A percentile compares a stretch with the other conserved stretches of the same genome.
Conservation (phyloP, 768 basidiomycete genomes). For the Tubosaeta sp. region DNA sequence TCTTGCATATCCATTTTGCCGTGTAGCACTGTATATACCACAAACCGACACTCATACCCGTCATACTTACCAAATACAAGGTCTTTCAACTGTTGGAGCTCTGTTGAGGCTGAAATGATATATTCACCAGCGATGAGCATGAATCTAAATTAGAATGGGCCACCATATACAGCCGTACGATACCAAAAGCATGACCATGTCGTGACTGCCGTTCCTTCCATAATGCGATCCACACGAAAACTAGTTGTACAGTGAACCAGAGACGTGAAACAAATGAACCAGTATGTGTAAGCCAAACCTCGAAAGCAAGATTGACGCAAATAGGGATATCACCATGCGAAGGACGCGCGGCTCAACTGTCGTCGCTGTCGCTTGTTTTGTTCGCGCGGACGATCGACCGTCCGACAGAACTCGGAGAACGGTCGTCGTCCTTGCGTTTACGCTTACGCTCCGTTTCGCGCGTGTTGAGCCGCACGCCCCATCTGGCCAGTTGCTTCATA, state of each 20-base stretch:
- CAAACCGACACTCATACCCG: not conserved
- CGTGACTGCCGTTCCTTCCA: not conserved
- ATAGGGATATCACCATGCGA: not conserved
- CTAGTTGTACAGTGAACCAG: conserved; percentile 15
- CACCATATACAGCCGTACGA: not conserved
- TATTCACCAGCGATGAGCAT: not conserved
- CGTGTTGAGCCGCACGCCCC: conserved; percentile 34
- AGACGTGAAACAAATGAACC: conserved; percentile 9
- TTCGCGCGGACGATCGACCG: conserved; percentile 3
- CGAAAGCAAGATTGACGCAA: not conserved
- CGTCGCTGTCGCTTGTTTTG: conserved; percentile 25
- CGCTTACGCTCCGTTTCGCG: conserved; percentile 35
- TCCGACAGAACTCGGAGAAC: conserved; percentile 3
- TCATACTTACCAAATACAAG: not conserved
- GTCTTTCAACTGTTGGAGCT: not conserved
- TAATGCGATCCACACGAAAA: conserved; percentile 5
- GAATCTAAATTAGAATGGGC: conserved; percentile 11
- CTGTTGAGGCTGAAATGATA: not conserved
- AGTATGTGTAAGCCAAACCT: conserved; percentile 3
- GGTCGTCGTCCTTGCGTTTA: conserved; percentile 26
- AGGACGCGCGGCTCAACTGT: conserved; percentile 10
- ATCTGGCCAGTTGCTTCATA: conserved; percentile 31
- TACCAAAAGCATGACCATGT: conserved; percentile 3
- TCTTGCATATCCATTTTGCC: not conserved
- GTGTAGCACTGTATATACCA: not conserved